Evolutionary conservation across 345 rosid species (phyloP), one percentile per base, ranked within the genome.

Genomic region (Anacardium occidentale): DNA sequence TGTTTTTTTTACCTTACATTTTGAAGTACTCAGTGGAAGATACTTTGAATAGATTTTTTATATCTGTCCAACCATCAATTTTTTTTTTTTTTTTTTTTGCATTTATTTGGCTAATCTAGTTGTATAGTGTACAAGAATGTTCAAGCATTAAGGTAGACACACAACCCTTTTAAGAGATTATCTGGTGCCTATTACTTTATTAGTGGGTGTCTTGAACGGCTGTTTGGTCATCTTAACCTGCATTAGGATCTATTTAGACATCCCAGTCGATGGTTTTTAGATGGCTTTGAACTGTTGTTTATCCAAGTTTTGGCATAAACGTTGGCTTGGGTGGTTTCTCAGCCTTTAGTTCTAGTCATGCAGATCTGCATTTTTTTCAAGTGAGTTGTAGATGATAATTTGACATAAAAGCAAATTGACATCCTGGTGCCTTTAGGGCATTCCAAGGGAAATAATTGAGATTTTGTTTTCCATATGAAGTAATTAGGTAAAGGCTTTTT

Each of bases 121-220:
- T 14, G 8, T 12, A 37, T 8, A 3, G 7, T 9, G 42, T 37
- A 7, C 8, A 37, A 37, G 42, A 37, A 9, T 66, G 22, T 37
- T 51, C 12, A 37, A 47, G 18, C 20, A 26, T 26, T 26, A 47
- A 0, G 10, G 21, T 64, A 42, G 40, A 22, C 13, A 20, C 9
- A 63, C 32, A 42, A 44, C 18, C 11, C 66, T 63, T 63, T 18
- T 63, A 63, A 29, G 26, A 63, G 67, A 6, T 63, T 44, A 42
- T 5, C 52, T 44, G 52, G 50, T 64, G 22, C n/a, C 60, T 68
- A 9, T 42, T 7, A 22, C 68, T 20, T 61, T 37, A 8, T 21
- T 67, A 52, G 21, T 22, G 44, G 54, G 40, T 17, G 2, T 40
- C 8, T 5, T 55, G 21, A 17, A 54, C 34, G 21, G 51, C 37